phyloP scores from a whole-genome alignment of 257 asterid species.

The Buddleja alternifolia region DNA sequence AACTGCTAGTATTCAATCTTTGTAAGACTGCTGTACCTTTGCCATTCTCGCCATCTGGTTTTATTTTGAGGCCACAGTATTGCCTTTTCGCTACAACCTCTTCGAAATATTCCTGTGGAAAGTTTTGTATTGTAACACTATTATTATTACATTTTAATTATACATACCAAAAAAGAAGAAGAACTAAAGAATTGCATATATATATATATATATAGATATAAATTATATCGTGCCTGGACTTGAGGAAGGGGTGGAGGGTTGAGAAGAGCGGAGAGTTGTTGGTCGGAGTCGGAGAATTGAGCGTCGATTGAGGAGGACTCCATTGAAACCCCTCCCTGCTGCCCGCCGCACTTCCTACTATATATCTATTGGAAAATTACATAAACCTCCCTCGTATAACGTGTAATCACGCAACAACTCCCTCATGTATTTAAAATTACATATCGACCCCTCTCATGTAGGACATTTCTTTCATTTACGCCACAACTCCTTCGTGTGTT shows the following conservation, averaged over 20 bases:
- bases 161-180: conserved; percentile 11
- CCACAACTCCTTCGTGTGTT: no score
- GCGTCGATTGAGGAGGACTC: conserved; percentile 53
- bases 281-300: conserved; percentile 44
- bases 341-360: not conserved
- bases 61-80: conserved; percentile 59
- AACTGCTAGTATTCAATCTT: conserved; percentile 15
- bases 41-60: conserved; percentile 55
- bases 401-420: no score
- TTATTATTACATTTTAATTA: no score
- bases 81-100: conserved; percentile 55
- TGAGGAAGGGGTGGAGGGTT: conserved; percentile 57
- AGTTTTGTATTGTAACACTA: not conserved
- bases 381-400: no score
- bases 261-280: conserved; percentile 62
- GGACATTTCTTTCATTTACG: no score
- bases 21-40: conserved; percentile 51
- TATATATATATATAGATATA: not conserved
- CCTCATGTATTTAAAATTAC: no score
- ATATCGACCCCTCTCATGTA: no score
- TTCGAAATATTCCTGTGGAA: conserved; percentile 62
- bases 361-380: no score
- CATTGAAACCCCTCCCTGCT: conserved; percentile 28
- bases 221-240: conserved; percentile 50
- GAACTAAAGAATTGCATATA: not conserved